These are phyloP conservation scores for Castanea mollissima DNA, from an alignment of 306 rosid species.

Conservation along the genomic window DNA sequence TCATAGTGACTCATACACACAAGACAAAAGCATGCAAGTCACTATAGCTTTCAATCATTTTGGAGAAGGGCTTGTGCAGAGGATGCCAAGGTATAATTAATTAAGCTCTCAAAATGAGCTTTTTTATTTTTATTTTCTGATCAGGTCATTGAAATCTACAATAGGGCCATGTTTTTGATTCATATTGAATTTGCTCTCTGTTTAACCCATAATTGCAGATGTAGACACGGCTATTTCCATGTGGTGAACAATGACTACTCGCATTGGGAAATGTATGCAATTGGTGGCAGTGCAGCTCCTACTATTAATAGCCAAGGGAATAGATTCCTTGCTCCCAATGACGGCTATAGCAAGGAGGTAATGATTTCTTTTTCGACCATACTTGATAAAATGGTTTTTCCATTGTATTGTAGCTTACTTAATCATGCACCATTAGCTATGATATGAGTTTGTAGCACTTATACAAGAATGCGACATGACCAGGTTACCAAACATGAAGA, in stretches of 20 bases:
- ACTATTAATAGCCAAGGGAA: slow-evolving; percentile 96
- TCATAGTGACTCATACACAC: slow-evolving; percentile 67
- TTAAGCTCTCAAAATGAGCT: not conserved
- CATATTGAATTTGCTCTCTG: not conserved
- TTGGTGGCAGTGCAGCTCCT: slow-evolving; percentile 91
- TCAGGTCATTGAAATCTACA: not conserved
- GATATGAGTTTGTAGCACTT: not conserved
- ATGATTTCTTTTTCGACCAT: no score
- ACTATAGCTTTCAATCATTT: slow-evolving; percentile 96
- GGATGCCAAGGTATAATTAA: slow-evolving; percentile 61
- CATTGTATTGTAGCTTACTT: no score
- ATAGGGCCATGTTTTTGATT: not conserved
- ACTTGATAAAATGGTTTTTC: no score
- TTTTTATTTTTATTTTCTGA: not conserved
- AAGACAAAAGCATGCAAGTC: slow-evolving; percentile 86
- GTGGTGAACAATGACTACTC: slow-evolving; percentile 96
- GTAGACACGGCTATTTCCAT: slow-evolving; percentile 91
- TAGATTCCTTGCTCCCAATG: slow-evolving; percentile 75
- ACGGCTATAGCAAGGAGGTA: slow-evolving; percentile 65
- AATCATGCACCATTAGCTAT: no score
- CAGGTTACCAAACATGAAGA: slow-evolving; percentile 73
- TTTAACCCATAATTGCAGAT: slow-evolving; percentile 45
- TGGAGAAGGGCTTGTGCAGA: slow-evolving; percentile 86
- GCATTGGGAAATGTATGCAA: slow-evolving; percentile 87
- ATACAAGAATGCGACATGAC: not conserved